Evolutionary conservation across 1,284 basidiomycete species (phyloP), one percentile per base, ranked within the genome.

Genomic region (Inonotus hispidus): DNA sequence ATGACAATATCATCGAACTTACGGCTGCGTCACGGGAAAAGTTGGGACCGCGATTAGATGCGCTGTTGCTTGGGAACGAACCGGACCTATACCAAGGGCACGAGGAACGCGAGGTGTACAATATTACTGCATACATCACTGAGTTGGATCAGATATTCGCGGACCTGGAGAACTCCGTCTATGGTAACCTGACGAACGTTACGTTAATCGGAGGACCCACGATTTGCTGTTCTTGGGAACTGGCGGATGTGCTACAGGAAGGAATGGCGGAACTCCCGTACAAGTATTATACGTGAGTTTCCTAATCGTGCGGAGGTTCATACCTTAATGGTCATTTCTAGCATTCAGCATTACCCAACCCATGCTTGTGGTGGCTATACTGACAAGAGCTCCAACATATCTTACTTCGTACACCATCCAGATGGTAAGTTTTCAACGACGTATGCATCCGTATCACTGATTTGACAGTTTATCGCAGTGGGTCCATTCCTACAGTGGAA

Each of bases 31-130:
- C 70, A 2, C 59, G 68, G 60, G 67, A 71, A 35, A 68, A 66
- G 35, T 66, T 82, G 21, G 78, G 75, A 4, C 68, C 73, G 60
- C 69, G 70, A 47, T 68, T 82, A 43, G 81, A 81, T 67, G 74
- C 75, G 1, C 75, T 75, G 58, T 66, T 81, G 7, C 67, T 81
- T 11, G 80, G 79, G 61, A 82, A 83, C 71, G 86, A 88, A 71
- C 86, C 86, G 25, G 85, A 88, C 71, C 71, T 87, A 66, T 87
- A 81, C 65, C 72, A 75, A 1, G 45, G 56, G 5, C 79, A 81
- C 61, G 69, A 71, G 2, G 62, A 76, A 50, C 70, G 79, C 1
- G 58, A 67, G 27, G 80, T 78, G 60, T 82, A 81, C 64, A 79
- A 78, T 0, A 70, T 74, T 1, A 59, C 72, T 16, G 71, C 76